Conservation (phyloP, 2,329 filamentous ascomycete species). For the Exophiala phaeomuriformis region DNA sequence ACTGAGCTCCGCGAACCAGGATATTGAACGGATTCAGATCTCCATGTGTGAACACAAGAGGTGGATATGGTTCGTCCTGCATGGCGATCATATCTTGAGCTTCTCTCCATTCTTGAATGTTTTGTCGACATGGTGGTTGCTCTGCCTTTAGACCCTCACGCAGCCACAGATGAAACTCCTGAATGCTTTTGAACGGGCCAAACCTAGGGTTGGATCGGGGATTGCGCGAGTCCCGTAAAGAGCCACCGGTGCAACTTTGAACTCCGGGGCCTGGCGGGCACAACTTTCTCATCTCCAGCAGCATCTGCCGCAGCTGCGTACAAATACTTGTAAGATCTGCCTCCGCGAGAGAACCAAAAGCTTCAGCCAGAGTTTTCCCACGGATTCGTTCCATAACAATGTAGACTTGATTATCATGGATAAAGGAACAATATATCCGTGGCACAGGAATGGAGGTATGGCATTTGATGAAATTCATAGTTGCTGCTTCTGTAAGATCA, state of each 20-base stretch:
- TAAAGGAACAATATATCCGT: conserved; percentile 40
- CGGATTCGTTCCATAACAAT: conserved; percentile 43
- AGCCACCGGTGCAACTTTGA: conserved; percentile 18
- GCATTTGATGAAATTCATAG: conserved; percentile 37
- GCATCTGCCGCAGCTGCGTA: conserved; percentile 13
- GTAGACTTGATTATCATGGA: conserved; percentile 35
- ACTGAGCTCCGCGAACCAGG: conserved; percentile 32
- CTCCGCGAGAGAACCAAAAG: conserved; percentile 9
- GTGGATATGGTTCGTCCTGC: conserved; percentile 35
- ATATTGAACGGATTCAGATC: conserved; percentile 30
- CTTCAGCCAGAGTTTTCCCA: conserved; percentile 27
- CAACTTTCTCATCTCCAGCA: conserved; percentile 19
- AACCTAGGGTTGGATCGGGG: conserved; percentile 22
- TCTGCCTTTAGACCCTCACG: conserved; percentile 27
- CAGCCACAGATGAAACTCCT: conserved; percentile 33
- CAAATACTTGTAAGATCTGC: conserved; percentile 1
- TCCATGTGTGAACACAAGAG: conserved; percentile 35
- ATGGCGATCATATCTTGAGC: conserved; percentile 32
- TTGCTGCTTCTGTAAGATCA: conserved; percentile 35
- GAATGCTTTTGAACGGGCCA: conserved; percentile 32
- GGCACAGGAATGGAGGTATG: conserved; percentile 43
- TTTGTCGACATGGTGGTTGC: conserved; percentile 12
- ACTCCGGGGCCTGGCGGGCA: conserved; percentile 6
- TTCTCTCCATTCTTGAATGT: conserved; percentile 26
- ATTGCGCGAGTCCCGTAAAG: conserved; percentile 30